Evolutionary conservation across 805 yeast genomes (phyloP).

Genomic region (Ogataea wickerhamii): DNA sequence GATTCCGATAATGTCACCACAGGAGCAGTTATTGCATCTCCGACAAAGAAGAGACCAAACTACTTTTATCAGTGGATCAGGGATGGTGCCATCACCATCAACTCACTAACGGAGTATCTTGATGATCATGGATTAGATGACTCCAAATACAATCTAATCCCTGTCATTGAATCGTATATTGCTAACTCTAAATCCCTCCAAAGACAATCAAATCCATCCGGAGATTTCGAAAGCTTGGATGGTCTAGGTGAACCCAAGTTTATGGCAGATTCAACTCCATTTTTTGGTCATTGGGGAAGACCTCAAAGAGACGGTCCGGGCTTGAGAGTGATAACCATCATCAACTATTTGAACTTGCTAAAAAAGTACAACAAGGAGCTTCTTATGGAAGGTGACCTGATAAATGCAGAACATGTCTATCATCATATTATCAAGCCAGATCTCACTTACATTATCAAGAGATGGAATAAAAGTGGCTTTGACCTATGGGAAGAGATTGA

Average conservation of each 20-base stretch:
- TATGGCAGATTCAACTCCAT: conserved; percentile 59
- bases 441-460: conserved; percentile 53
- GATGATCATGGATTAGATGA: conserved; percentile 37
- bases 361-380: conserved; percentile 28
- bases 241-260: conserved; percentile 94
- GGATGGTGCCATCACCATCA: conserved; percentile 80
- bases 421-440: conserved; percentile 61
- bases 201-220: conserved; percentile 64
- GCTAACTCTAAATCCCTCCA: conserved; percentile 58
- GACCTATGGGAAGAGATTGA: conserved; percentile 92
- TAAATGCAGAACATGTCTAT: conserved; percentile 39
- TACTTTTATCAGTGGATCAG: conserved; percentile 90
- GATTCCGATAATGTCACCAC: conserved; percentile 38
- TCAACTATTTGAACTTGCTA: conserved; percentile 49
- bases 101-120: conserved; percentile 55
- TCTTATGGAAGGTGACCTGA: conserved; percentile 28
- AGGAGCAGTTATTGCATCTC: conserved; percentile 85
- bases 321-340: conserved; percentile 62
- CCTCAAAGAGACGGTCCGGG: conserved; percentile 98
- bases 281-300: conserved; percentile 77
- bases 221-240: conserved; percentile 46
- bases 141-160: conserved; percentile 15
- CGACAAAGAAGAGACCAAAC: conserved; percentile 67
- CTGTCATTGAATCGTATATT: conserved; percentile 56
- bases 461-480: conserved; percentile 69